Conservation (phyloP, 148 eudicot species). For the Salicornia ramosissima region DNA sequence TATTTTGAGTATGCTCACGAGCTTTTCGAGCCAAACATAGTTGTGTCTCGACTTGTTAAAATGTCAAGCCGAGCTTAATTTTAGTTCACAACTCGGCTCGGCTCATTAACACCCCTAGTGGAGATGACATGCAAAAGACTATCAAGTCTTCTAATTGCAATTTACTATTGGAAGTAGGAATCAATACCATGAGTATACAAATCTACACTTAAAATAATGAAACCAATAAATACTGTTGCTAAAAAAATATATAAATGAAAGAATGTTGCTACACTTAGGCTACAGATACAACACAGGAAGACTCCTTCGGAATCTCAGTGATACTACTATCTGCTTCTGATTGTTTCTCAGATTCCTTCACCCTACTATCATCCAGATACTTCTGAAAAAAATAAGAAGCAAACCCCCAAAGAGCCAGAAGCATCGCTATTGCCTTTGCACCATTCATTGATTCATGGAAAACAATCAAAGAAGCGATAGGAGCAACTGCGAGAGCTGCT, state of each 20-base stretch:
- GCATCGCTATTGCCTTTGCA: slow-evolving; percentile 35
- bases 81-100: no score
- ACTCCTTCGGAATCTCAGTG: slow-evolving; percentile 9
- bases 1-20: no score
- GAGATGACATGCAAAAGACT: no score
- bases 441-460: slow-evolving; percentile 41
- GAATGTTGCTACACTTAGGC: slow-evolving; percentile 9
- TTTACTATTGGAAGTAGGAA: no score
- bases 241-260: neutral
- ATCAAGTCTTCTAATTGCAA: no score
- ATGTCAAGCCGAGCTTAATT: no score
- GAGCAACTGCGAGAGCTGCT: slow-evolving; percentile 29
- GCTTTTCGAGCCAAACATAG: no score
- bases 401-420: slow-evolving; percentile 39
- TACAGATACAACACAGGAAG: slow-evolving; percentile 16
- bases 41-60: no score
- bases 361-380: slow-evolving; percentile 26
- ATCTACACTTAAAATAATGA: slow-evolving; percentile 19
- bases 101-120: no score
- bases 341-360: neutral
- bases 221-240: neutral
- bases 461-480: slow-evolving; percentile 30
- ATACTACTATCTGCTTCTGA: neutral
- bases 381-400: slow-evolving; percentile 38
- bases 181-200: slow-evolving; percentile 1